Percentiles rank a stretch among this genome's conserved stretches.
These are phyloP conservation scores for Paramecium sexaurelia DNA, from an alignment of 73 alveolate species.

Conservation along the genomic window DNA sequence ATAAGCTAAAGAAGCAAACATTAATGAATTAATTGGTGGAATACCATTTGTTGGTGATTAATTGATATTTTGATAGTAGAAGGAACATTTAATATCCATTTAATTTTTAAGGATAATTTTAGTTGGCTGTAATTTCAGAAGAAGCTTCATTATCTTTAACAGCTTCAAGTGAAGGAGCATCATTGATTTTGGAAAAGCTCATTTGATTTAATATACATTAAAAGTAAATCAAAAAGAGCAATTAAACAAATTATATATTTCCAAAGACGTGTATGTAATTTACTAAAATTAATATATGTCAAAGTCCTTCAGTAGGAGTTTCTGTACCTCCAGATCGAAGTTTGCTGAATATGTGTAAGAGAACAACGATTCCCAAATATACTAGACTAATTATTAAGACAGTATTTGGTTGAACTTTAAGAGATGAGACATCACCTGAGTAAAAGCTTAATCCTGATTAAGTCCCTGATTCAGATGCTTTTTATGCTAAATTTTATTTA, in stretches of 20 bases:
- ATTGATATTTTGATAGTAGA: not conserved
- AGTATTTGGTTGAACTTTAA: conserved; percentile 60
- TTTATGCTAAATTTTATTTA: not conserved
- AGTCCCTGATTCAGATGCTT: not conserved
- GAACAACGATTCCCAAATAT: conserved; percentile 54
- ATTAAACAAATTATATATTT: not conserved
- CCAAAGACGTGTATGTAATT: not conserved
- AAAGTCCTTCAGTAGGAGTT: not conserved
- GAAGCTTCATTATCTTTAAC: not conserved
- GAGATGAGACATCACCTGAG: conserved; percentile 72
- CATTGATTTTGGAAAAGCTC: not conserved
- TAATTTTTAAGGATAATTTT: not conserved
- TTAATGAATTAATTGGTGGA: not conserved
- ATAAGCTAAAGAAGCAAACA: not conserved
- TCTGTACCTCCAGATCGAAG: conserved; percentile 45
- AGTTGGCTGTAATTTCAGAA: not conserved
- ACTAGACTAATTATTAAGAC: conserved; percentile 42
- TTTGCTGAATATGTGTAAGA: conserved; percentile 42
- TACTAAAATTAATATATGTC: not conserved
- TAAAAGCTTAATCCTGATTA: conserved; percentile 68
- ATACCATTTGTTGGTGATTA: not conserved
- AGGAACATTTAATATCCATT: not conserved
- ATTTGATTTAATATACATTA: not conserved
- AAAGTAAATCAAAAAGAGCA: not conserved
- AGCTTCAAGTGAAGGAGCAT: conserved; percentile 18